Percentiles rank a stretch among this genome's conserved stretches.
phyloP scores from a whole-genome alignment of 202 grass and related monocot genomes.

The Carex arenaria region DNA sequence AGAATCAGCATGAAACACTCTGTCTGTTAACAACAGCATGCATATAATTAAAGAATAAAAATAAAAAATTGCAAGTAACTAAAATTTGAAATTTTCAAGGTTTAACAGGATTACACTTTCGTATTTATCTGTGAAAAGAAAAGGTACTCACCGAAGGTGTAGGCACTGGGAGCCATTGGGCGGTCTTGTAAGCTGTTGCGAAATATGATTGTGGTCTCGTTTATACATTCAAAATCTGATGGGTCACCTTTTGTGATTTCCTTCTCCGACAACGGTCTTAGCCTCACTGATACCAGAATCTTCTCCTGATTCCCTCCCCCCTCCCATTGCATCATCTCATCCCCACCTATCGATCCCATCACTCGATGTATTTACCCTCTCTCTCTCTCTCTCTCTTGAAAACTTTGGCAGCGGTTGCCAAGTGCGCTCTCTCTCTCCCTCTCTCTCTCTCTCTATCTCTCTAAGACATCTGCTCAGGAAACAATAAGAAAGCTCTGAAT shows the following conservation, averaged over 20 bases:
- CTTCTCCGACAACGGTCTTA: constrained; percentile 76
- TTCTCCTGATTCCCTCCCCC: constrained; percentile 58
- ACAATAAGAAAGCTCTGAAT: constrained; percentile 12
- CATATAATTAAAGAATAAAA: constrained; percentile 12
- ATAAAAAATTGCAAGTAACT: background rate
- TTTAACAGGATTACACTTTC: background rate
- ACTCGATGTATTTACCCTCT: background rate
- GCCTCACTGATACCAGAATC: constrained; percentile 92
- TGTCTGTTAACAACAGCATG: constrained; percentile 44
- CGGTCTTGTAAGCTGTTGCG: constrained; percentile 70
- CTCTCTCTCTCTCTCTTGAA: background rate
- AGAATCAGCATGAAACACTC: constrained; percentile 68
- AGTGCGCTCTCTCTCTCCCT: constrained; percentile 1
- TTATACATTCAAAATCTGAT: constrained; percentile 95
- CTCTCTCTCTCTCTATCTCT: background rate
- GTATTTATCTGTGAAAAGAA: background rate
- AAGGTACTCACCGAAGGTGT: constrained; percentile 68
- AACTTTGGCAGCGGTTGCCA: no score
- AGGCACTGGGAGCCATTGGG: constrained; percentile 63
- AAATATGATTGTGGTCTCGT: constrained; percentile 72
- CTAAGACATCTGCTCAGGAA: constrained; percentile 41
- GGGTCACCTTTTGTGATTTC: constrained; percentile 49
- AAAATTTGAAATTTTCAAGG: background rate
- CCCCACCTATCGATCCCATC: constrained; percentile 71
- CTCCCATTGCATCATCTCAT: constrained; percentile 26